Percentiles rank a stretch among this genome's conserved stretches.
These are phyloP conservation scores for Wickerhamiella hasegawae DNA, from an alignment of 805 yeast genomes.

Conservation along the genomic window DNA sequence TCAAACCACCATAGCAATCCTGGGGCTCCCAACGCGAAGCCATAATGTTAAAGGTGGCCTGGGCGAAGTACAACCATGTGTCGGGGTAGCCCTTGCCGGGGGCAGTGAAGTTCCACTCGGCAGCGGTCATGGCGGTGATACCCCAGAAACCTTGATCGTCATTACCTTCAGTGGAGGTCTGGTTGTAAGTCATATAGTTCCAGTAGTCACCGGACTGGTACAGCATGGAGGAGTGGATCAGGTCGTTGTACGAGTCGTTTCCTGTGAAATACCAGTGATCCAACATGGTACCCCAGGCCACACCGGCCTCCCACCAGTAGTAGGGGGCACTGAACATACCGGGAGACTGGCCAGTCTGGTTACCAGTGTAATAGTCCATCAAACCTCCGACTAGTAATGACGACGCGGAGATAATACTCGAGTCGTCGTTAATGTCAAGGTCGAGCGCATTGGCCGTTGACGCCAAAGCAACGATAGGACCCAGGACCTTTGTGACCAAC, in stretches of 20 bases:
- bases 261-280: conserved; percentile 62
- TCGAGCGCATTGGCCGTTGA: conserved; percentile 14
- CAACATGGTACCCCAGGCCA: conserved; percentile 77
- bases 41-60: conserved; percentile 87
- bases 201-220: conserved; percentile 60
- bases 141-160: conserved; percentile 99
- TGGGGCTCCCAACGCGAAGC: conserved; percentile 67
- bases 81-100: conserved; percentile 29
- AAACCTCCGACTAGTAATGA: conserved; percentile 41
- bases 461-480: not conserved
- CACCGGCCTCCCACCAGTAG: conserved; percentile 99
- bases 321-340: conserved; percentile 85
- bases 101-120: conserved; percentile 69
- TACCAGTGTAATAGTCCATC: conserved; percentile 54
- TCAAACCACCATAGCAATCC: conserved; percentile 71
- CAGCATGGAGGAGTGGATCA: conserved; percentile 44
- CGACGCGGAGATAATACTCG: conserved; percentile 36
- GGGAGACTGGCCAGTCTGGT: conserved; percentile 51
- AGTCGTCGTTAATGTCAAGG: conserved; percentile 22
- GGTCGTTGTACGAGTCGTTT: conserved; percentile 46
- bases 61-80: conserved; percentile 65
- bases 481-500: not conserved
- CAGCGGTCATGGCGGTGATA: conserved; percentile 78
- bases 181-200: conserved; percentile 77
- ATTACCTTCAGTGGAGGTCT: conserved; percentile 86